phyloP scores from a whole-genome alignment of 345 rosid genomes.

The Salix arbutifolia region DNA sequence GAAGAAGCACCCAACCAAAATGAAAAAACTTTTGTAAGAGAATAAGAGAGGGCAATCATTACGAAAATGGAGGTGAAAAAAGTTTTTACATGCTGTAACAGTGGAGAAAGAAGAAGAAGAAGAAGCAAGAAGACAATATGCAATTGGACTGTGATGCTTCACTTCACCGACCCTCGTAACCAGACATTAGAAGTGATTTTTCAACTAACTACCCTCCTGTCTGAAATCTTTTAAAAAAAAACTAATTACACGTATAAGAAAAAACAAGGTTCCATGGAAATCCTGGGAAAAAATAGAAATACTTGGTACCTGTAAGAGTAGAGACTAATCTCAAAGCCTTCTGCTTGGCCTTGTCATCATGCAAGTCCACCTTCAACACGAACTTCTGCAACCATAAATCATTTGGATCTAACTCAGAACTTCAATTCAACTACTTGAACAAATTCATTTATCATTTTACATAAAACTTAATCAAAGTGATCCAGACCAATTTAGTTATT shows the following conservation, averaged over 20 bases:
- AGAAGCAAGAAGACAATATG: not conserved
- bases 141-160: not conserved
- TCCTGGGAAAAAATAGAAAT: too few relatives aligned
- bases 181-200: not conserved
- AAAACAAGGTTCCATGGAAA: not conserved
- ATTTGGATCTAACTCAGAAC: slow-evolving; percentile 15
- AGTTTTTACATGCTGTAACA: too few relatives aligned
- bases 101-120: not conserved
- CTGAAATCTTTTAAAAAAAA: not conserved
- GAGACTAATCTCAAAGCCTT: slow-evolving; percentile 86
- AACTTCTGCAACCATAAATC: slow-evolving; percentile 54
- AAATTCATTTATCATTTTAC: not conserved
- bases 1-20: not conserved
- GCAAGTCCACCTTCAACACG: slow-evolving; percentile 67
- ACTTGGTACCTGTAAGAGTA: slow-evolving; percentile 60
- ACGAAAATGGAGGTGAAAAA: not conserved
- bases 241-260: too few relatives aligned
- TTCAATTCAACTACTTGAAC: not conserved
- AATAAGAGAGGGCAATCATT: not conserved
- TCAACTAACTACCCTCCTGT: not conserved
- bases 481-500: not conserved
- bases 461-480: not conserved
- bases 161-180: not conserved
- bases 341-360: slow-evolving; percentile 74
- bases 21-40: not conserved